These are phyloP conservation scores for Celoporthe dispersa DNA, from an alignment of 2,329 filamentous ascomycete species.

Conservation along the genomic window DNA sequence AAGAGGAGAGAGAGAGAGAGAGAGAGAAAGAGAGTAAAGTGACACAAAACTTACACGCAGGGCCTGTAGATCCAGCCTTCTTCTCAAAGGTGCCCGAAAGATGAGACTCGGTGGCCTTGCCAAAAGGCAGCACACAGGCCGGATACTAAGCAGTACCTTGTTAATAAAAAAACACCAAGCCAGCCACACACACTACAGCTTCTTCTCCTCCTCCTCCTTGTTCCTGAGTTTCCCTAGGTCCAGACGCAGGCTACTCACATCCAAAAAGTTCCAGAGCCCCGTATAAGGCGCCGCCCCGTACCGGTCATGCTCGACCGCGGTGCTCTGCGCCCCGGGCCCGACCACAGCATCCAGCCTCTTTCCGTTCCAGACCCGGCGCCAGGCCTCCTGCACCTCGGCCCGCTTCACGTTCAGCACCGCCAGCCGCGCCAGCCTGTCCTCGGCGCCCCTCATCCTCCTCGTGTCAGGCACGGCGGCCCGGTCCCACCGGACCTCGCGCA, in stretches of 20 bases:
- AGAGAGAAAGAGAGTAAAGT: no score
- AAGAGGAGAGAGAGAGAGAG: no score
- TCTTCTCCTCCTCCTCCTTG: no score
- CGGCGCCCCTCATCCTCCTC: not conserved
- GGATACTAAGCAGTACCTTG: conserved; percentile 24
- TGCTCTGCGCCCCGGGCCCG: conserved; percentile 27
- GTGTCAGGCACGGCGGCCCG: conserved; percentile 10
- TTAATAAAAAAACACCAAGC: not conserved
- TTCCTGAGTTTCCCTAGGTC: no score
- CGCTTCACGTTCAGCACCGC: conserved; percentile 23
- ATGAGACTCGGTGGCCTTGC: conserved; percentile 4
- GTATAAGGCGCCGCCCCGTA: conserved; percentile 30
- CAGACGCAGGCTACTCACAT: no score
- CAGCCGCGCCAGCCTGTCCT: conserved; percentile 21
- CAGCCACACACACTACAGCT: no score
- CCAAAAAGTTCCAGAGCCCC: conserved; percentile 28
- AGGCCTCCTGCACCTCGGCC: conserved; percentile 25
- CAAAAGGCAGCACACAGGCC: conserved; percentile 25
- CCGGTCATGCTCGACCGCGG: conserved; percentile 30
- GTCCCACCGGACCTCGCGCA: conserved; percentile 22
- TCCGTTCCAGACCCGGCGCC: conserved; percentile 26
- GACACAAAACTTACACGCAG: conserved; percentile 24
- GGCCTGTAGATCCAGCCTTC: conserved; percentile 17
- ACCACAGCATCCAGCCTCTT: conserved; percentile 29
- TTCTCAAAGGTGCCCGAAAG: conserved; percentile 12